Evolutionary conservation across 2,329 filamentous ascomycete species (phyloP).

Genomic region (Xylaria sp.): DNA sequence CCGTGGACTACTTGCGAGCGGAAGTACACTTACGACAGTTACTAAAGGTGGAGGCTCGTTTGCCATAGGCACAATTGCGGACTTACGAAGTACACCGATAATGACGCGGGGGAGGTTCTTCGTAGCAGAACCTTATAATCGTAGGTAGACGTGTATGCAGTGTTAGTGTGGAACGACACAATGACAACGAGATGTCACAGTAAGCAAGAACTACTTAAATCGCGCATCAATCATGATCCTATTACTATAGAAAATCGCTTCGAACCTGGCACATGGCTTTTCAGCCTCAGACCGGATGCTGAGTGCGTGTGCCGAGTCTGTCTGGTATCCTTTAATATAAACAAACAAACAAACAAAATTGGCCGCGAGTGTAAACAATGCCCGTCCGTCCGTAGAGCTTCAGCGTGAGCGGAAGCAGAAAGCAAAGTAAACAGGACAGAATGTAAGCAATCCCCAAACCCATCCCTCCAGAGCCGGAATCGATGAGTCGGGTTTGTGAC

Average conservation of each 20-base stretch:
- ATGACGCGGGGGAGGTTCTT: too few relatives aligned
- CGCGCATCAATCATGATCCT: background rate
- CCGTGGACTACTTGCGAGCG: too few relatives aligned
- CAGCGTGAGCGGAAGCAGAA: too few relatives aligned
- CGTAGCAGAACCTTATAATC: too few relatives aligned
- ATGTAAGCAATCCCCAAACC: background rate
- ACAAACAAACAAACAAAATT: conserved; percentile 15
- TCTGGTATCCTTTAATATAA: conserved; percentile 12
- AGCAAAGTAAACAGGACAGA: too few relatives aligned
- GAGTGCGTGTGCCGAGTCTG: background rate
- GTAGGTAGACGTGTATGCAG: background rate
- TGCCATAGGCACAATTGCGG: too few relatives aligned
- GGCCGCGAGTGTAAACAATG: background rate
- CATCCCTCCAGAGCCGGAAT: background rate
- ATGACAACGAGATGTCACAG: background rate
- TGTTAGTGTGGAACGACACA: background rate
- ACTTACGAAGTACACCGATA: too few relatives aligned
- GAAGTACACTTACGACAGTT: too few relatives aligned
- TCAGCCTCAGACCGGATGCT: background rate
- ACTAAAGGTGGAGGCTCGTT: too few relatives aligned
- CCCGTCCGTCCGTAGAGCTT: background rate
- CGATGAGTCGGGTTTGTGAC: background rate
- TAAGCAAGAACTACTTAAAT: background rate
- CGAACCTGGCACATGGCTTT: background rate
- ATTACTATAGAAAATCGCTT: conserved; percentile 3